phyloP scores from a whole-genome alignment of 1,284 basidiomycete genomes.

The Ustilago xerochloae region DNA sequence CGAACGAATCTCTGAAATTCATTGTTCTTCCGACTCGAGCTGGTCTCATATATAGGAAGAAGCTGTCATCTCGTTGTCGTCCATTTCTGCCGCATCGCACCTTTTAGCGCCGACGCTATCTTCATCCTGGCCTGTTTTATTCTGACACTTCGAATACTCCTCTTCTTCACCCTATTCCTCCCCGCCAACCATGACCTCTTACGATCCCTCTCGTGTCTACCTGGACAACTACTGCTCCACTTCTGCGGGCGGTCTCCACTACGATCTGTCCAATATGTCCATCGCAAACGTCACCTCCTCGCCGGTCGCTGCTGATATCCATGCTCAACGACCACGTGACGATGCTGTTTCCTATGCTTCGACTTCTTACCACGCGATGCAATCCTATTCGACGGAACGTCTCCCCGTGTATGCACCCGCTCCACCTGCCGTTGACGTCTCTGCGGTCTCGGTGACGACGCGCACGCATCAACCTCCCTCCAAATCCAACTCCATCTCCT shows the following conservation, averaged over 20 bases:
- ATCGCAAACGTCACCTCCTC: conserved; percentile 24
- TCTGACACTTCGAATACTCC: conserved; percentile 23
- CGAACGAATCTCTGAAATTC: too few species aligned
- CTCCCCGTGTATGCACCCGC: conserved; percentile 16
- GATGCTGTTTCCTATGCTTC: conserved; percentile 4
- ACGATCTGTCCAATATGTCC: conserved; percentile 34
- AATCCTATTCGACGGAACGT: conserved; percentile 11
- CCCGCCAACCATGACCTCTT: conserved; percentile 14
- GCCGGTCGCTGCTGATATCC: background rate
- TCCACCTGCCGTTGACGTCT: conserved; percentile 9
- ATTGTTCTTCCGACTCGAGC: background rate
- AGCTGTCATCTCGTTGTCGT: conserved; percentile 6
- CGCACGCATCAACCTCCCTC: conserved; percentile 28
- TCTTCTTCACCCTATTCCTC: background rate
- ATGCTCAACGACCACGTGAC: background rate
- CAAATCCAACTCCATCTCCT: conserved; percentile 33
- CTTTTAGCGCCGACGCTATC: background rate
- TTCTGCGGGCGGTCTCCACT: conserved; percentile 16
- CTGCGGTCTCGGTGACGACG: conserved; percentile 15
- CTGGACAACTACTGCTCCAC: conserved; percentile 16
- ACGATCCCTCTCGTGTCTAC: conserved; percentile 20
- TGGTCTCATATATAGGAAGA: conserved; percentile 16
- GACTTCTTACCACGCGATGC: background rate
- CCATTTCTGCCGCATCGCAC: conserved; percentile 2
- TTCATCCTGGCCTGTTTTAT: background rate